Percentiles rank a stretch among this genome's conserved stretches.
These are phyloP conservation scores for Xerocomellus intermedius DNA, from an alignment of 768 basidiomycete genomes.

Conservation along the genomic window DNA sequence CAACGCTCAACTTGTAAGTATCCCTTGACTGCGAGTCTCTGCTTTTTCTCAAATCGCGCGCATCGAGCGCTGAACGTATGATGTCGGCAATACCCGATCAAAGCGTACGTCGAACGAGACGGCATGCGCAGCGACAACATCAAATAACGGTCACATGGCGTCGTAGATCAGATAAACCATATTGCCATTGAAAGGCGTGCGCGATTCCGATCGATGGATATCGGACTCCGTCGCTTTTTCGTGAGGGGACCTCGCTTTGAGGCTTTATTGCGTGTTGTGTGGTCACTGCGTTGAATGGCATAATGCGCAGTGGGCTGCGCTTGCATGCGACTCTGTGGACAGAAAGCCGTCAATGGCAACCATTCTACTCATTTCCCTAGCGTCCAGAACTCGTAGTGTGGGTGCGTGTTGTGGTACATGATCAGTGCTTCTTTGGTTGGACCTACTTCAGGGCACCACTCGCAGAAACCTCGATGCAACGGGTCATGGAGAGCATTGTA, in stretches of 20 bases:
- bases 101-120: neutral
- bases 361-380: neutral
- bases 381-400: neutral
- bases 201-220: neutral
- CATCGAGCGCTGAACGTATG: neutral
- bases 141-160: neutral
- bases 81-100: constrained; percentile 8
- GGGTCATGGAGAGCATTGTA: neutral
- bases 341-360: neutral
- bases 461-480: constrained; percentile 8
- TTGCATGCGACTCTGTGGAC: neutral
- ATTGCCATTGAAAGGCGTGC: too few relatives aligned
- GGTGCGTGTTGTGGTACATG: neutral
- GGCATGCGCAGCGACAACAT: neutral
- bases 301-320: neutral
- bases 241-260: neutral
- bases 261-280: neutral
- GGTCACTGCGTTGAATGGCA: neutral
- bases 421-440: neutral
- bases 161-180: neutral
- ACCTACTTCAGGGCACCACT: neutral
- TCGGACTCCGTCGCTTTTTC: neutral
- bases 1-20: neutral
- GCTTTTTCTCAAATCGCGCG: neutral
- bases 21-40: neutral